A percentile compares a stretch with the other conserved stretches of the same genome.
Evolutionary conservation across 2,329 filamentous ascomycete species (phyloP).

Genomic region (Chaetomium globosum): DNA sequence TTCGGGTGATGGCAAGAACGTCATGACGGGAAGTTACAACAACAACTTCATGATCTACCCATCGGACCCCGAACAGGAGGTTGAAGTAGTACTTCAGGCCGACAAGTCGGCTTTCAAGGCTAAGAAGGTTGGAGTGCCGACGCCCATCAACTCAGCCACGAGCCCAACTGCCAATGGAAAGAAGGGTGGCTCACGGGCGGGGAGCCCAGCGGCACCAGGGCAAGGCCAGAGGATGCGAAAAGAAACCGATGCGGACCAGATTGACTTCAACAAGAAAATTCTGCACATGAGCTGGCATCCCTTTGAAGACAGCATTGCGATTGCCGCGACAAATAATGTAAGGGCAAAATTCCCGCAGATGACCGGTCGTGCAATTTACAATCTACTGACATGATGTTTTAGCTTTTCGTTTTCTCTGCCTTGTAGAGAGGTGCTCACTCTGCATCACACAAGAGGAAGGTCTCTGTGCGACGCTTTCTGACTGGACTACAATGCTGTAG

Average conservation of each 20-base stretch:
- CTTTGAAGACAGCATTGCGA: conserved; percentile 98
- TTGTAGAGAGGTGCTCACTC: conserved; percentile 32
- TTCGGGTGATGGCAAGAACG: conserved; percentile 96
- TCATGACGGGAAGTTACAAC: conserved; percentile 99
- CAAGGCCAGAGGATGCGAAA: conserved; percentile 96
- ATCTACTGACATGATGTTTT: conserved; percentile 31
- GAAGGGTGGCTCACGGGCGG: conserved; percentile 85
- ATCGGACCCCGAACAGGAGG: conserved; percentile 91
- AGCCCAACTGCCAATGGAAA: conserved; percentile 77
- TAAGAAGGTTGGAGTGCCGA: conserved; percentile 98
- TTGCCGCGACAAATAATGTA: conserved; percentile 99
- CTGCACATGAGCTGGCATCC: conserved; percentile 99
- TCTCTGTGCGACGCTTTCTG: conserved; percentile 2
- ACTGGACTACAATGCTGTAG: not conserved
- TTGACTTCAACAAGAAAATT: conserved; percentile 99
- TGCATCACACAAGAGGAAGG: conserved; percentile 15
- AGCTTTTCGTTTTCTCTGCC: conserved; percentile 45
- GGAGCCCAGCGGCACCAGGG: conserved; percentile 77
- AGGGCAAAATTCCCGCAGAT: conserved; percentile 49
- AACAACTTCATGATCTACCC: conserved; percentile 99
- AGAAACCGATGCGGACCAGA: conserved; percentile 98
- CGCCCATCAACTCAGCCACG: conserved; percentile 84
- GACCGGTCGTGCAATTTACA: not conserved
- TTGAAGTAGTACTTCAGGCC: conserved; percentile 94
- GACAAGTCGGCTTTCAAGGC: conserved; percentile 99